Evolutionary conservation across 2,329 filamentous ascomycete species (phyloP).

Genomic region (Chrysosporium keratinophilum): DNA sequence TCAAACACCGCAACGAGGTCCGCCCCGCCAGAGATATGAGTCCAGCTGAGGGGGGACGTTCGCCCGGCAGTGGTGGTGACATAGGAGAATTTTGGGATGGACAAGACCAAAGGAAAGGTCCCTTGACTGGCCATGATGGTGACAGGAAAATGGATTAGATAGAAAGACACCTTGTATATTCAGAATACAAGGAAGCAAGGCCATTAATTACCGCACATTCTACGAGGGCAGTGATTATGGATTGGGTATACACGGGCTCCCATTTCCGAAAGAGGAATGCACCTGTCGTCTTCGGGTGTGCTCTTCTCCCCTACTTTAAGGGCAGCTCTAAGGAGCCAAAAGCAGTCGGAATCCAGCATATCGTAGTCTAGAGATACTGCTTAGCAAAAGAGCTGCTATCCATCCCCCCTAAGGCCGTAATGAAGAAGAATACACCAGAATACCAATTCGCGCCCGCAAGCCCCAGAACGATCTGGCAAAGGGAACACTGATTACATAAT

Average conservation of each 20-base stretch:
- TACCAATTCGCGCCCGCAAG: background rate
- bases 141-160: background rate
- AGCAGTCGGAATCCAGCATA: background rate
- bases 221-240: background rate
- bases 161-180: slow-evolving; percentile 2
- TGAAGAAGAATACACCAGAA: no score
- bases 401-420: background rate
- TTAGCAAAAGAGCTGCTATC: background rate
- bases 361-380: background rate
- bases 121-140: background rate
- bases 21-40: slow-evolving; percentile 31
- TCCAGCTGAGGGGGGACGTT: slow-evolving; percentile 35
- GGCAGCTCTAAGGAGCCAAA: background rate
- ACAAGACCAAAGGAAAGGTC: slow-evolving; percentile 10
- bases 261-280: background rate
- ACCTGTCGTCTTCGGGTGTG: background rate
- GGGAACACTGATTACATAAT: background rate
- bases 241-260: background rate
- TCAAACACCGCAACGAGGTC: slow-evolving; percentile 32
- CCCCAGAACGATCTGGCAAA: background rate
- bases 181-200: background rate
- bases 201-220: background rate
- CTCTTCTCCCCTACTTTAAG: background rate
- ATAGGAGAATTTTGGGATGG: slow-evolving; percentile 37
- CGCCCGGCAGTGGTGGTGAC: slow-evolving; percentile 31